Conservation (phyloP, 2,329 filamentous ascomycete species). For the Trichoderma guizhouense region DNA sequence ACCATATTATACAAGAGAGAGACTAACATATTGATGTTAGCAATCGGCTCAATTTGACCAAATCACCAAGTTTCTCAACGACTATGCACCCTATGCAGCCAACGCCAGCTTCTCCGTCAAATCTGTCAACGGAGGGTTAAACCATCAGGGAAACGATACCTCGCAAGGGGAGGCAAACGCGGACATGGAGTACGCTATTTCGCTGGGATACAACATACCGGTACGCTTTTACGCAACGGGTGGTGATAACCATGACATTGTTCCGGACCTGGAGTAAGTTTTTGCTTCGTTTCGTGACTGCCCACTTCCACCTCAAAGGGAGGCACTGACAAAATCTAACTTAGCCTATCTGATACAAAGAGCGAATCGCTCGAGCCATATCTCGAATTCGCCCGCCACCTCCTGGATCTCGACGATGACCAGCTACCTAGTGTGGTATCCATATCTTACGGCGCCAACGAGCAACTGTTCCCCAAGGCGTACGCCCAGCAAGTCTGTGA, state of each 20-base stretch:
- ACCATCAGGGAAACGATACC: constrained; percentile 40
- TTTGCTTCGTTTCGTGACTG: background rate
- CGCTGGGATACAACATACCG: constrained; percentile 33
- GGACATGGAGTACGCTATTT: constrained; percentile 37
- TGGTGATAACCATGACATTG: constrained; percentile 31
- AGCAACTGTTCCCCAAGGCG: constrained; percentile 57
- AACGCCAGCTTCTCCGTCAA: constrained; percentile 56
- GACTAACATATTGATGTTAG: constrained; percentile 20
- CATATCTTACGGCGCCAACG: constrained; percentile 69
- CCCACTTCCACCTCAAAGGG: background rate
- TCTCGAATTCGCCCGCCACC: constrained; percentile 58
- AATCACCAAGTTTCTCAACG: constrained; percentile 52
- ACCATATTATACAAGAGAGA: background rate
- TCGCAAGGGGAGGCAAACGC: constrained; percentile 35
- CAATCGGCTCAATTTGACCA: constrained; percentile 54
- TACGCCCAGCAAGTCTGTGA: constrained; percentile 53
- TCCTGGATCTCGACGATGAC: constrained; percentile 51
- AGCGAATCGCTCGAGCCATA: constrained; percentile 58
- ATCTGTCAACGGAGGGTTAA: constrained; percentile 55
- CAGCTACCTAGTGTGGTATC: constrained; percentile 61
- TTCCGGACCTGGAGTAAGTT: constrained; percentile 36
- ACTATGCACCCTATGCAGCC: constrained; percentile 49
- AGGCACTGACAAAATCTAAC: background rate
- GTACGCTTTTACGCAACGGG: constrained; percentile 34
- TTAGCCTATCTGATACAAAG: background rate